phyloP scores from a whole-genome alignment of 2,329 filamentous ascomycete species.

The Alternaria brassicicola region DNA sequence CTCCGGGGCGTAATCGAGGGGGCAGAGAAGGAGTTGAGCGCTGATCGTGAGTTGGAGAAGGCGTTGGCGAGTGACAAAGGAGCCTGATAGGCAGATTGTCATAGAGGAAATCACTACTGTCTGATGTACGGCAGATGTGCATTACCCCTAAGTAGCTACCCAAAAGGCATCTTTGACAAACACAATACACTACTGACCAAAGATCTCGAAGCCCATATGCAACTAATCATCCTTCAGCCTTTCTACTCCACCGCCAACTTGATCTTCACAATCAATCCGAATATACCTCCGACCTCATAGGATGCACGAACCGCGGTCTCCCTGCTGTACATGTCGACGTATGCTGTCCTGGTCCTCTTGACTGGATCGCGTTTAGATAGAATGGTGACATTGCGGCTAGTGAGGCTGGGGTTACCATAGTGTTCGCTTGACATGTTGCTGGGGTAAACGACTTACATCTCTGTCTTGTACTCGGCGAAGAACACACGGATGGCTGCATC shows the following conservation, averaged over 20 bases:
- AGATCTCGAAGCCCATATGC: neutral
- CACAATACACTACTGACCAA: neutral
- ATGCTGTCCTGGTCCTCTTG: conserved; percentile 29
- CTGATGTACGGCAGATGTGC: neutral
- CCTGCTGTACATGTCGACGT: conserved; percentile 30
- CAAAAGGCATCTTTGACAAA: neutral
- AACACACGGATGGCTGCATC: conserved; percentile 20
- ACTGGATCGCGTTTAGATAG: conserved; percentile 23
- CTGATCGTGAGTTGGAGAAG: conserved; percentile 34
- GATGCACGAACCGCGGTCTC: conserved; percentile 21
- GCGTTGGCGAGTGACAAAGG: conserved; percentile 33
- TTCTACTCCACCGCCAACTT: conserved; percentile 13
- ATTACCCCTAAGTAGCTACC: neutral
- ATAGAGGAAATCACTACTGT: neutral
- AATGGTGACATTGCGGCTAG: conserved; percentile 27
- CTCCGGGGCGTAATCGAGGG: conserved; percentile 47
- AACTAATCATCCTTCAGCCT: neutral
- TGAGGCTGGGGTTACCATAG: neutral
- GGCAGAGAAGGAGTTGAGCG: conserved; percentile 45
- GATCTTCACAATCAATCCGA: conserved; percentile 25
- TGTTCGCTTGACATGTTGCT: neutral
- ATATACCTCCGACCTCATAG: conserved; percentile 21
- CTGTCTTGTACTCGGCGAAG: conserved; percentile 20
- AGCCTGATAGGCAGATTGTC: neutral
- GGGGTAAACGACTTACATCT: conserved; percentile 21